Conservation (phyloP, 2,329 filamentous ascomycete species). For the Ceratocystiopsis minuta region DNA sequence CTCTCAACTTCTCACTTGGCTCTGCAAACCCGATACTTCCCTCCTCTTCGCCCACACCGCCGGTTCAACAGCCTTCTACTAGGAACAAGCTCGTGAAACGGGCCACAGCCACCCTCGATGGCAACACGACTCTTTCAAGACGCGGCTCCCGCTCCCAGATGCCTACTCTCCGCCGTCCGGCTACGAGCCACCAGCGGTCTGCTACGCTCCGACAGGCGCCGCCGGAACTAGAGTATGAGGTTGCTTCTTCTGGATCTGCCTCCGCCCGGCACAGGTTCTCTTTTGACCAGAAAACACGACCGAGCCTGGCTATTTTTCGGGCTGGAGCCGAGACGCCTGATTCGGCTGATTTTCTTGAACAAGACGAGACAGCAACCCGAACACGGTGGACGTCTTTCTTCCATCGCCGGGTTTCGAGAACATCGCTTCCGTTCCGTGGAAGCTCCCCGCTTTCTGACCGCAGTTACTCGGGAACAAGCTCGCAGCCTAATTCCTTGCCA, state of each 20-base stretch:
- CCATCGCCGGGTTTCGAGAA: constrained; percentile 23
- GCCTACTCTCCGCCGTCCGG: constrained; percentile 50
- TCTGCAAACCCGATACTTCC: constrained; percentile 47
- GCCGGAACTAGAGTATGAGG: no score
- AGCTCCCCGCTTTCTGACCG: constrained; percentile 11
- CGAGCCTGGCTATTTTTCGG: constrained; percentile 9
- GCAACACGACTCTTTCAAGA: constrained; percentile 21
- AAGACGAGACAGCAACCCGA: constrained; percentile 1
- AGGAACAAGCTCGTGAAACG: constrained; percentile 70
- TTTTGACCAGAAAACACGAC: constrained; percentile 17
- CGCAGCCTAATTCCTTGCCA: constrained; percentile 13
- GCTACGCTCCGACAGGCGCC: constrained; percentile 44
- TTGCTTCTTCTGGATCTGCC: neutral
- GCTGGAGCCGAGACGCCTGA: constrained; percentile 7
- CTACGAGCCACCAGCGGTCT: constrained; percentile 63
- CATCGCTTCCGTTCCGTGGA: constrained; percentile 12
- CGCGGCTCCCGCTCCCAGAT: constrained; percentile 41
- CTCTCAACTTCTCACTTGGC: constrained; percentile 47
- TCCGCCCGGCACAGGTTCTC: constrained; percentile 13
- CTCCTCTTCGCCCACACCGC: constrained; percentile 9
- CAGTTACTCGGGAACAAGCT: constrained; percentile 5
- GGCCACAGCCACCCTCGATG: constrained; percentile 35
- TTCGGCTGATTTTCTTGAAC: constrained; percentile 5
- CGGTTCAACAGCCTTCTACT: constrained; percentile 30
- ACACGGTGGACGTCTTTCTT: constrained; percentile 39